phyloP scores from a whole-genome alignment of 164 flowering plant species.

The Pachysandra terminalis region DNA sequence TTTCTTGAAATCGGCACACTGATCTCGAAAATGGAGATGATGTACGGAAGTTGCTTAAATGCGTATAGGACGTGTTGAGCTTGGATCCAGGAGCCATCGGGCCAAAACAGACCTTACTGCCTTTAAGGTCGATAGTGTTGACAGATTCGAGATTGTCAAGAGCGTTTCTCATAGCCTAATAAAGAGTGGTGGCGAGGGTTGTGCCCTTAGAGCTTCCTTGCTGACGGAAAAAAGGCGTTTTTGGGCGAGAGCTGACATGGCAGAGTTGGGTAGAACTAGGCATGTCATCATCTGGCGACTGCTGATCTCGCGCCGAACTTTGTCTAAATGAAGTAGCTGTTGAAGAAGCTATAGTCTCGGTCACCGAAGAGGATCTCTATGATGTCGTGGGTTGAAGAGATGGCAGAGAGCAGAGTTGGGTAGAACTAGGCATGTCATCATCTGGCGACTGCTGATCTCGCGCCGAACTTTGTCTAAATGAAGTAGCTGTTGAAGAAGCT shows the following conservation, averaged over 20 bases:
- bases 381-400: slow-evolving; percentile 54
- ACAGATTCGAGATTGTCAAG: no score
- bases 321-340: slow-evolving; percentile 58
- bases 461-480: slow-evolving; percentile 61
- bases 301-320: slow-evolving; percentile 82
- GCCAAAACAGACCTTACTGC: no score
- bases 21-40: no score
- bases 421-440: slow-evolving; percentile 62
- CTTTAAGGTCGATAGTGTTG: no score
- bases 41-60: no score
- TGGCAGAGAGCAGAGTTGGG: slow-evolving; percentile 6
- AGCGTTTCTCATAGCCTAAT: slow-evolving; percentile 1
- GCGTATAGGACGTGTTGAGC: no score
- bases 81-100: no score
- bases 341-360: slow-evolving; percentile 64
- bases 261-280: slow-evolving; percentile 62
- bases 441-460: slow-evolving; percentile 77
- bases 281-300: slow-evolving; percentile 69
- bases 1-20: no score
- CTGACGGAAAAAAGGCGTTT: slow-evolving; percentile 66
- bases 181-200: slow-evolving; percentile 71
- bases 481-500: slow-evolving; percentile 56
- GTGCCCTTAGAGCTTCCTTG: slow-evolving; percentile 69
- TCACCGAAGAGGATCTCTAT: slow-evolving; percentile 50
- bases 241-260: slow-evolving; percentile 49